These are phyloP conservation scores for Magnolia sinica DNA, from an alignment of 164 flowering plant genomes.

Conservation along the genomic window DNA sequence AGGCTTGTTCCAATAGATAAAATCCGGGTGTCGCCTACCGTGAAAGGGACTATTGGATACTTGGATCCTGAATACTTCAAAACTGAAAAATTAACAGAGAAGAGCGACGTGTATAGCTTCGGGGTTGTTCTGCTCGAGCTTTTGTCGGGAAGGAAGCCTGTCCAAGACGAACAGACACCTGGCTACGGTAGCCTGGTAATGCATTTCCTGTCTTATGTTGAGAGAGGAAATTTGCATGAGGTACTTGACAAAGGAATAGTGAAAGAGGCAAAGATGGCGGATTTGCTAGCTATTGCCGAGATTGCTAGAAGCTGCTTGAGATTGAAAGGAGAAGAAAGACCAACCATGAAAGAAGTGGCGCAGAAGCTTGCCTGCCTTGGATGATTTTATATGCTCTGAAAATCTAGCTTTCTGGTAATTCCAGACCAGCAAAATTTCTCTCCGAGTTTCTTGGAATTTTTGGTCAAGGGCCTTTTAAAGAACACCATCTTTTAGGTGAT, in stretches of 20 bases:
- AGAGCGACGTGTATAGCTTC: conserved; percentile 44
- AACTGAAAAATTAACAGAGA: conserved; percentile 34
- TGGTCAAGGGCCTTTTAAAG: no score
- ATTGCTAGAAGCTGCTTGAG: conserved; percentile 7
- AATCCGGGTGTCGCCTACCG: conserved; percentile 24
- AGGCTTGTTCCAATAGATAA: conserved; percentile 34
- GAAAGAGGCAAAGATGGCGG: conserved; percentile 3
- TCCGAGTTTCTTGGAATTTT: no score
- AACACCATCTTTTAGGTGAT: no score
- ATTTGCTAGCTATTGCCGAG: conserved; percentile 11
- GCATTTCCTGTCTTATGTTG: conserved; percentile 23
- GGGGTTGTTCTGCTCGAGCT: conserved; percentile 40
- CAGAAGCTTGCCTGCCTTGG: conserved; percentile 6
- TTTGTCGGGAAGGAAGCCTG: conserved; percentile 26
- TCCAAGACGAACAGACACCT: not conserved
- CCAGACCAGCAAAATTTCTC: no score
- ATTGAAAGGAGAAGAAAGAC: conserved; percentile 14
- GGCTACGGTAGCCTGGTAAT: conserved; percentile 16
- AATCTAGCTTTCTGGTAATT: no score
- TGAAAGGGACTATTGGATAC: conserved; percentile 44
- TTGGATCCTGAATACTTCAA: conserved; percentile 39
- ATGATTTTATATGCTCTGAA: no score
- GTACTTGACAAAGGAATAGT: conserved; percentile 5
- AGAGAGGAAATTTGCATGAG: conserved; percentile 4
- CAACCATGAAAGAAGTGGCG: conserved; percentile 18